Evolutionary conservation across 371 early-diverging fungal species (phyloP).

Genomic region (Lichtheimia ornata): DNA sequence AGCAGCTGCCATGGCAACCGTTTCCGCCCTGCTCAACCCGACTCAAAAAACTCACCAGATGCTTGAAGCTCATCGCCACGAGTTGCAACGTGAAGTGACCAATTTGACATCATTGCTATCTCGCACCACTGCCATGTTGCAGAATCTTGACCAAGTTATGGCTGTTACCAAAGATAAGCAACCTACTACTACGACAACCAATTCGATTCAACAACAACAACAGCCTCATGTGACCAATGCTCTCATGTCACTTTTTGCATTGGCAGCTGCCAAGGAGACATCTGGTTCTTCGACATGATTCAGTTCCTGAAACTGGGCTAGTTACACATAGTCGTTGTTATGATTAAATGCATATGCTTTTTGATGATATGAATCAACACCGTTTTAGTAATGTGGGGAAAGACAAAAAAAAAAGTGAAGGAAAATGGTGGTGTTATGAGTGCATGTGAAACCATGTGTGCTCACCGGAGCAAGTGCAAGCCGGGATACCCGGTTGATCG

Average conservation of each 20-base stretch:
- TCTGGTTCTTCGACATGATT: background rate
- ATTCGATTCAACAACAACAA: conserved; percentile 11
- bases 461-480: too few species aligned
- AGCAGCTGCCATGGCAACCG: conserved; percentile 29
- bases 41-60: conserved; percentile 40
- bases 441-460: conserved; percentile 17
- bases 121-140: conserved; percentile 62
- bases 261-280: conserved; percentile 14
- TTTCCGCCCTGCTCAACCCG: conserved; percentile 38
- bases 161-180: conserved; percentile 15
- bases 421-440: too few species aligned
- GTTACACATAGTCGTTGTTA: too few species aligned
- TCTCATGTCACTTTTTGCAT: conserved; percentile 41
- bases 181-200: background rate
- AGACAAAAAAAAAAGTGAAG: background rate
- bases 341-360: too few species aligned
- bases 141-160: conserved; percentile 61
- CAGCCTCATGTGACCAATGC: conserved; percentile 31
- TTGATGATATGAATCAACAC: too few species aligned
- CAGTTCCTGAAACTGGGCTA: too few species aligned
- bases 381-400: conserved; percentile 12
- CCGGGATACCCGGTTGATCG: too few species aligned
- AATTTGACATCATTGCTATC: conserved; percentile 59
- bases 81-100: conserved; percentile 63
- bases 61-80: conserved; percentile 61